A percentile compares a stretch with the other conserved stretches of the same genome.
Conservation (phyloP, 164 flowering plant species). For the grape (Vitis vinifera) region ASM3070453v1 NC_081811.1:2024501-2025000, state of each 20-base stretch:
- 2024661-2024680: constrained; percentile 94
- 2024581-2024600: constrained; percentile 89
- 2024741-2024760: constrained; percentile 77
- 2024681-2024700: constrained; percentile 97
- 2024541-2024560: constrained; percentile 81
- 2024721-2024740: constrained; percentile 69
- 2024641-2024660: constrained; percentile 96
- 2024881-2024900: too few relatives aligned
- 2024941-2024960: background rate
- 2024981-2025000: background rate
- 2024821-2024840: constrained; percentile 50
- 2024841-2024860: constrained; percentile 1
- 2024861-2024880: too few relatives aligned
- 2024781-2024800: constrained; percentile 91
- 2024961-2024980: background rate
- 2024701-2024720: constrained; percentile 84
- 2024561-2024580: constrained; percentile 91
- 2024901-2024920: background rate
- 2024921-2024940: background rate
- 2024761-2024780: constrained; percentile 95
- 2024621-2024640: constrained; percentile 90
- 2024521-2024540: constrained; percentile 59
- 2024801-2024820: constrained; percentile 78
- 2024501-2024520: constrained; percentile 55
- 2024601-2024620: constrained; percentile 83